A percentile compares a stretch with the other conserved stretches of the same genome.
These are phyloP conservation scores for Saccharomyces kudriavzevii DNA, from an alignment of 805 yeast species.

Conservation along the genomic window DNA sequence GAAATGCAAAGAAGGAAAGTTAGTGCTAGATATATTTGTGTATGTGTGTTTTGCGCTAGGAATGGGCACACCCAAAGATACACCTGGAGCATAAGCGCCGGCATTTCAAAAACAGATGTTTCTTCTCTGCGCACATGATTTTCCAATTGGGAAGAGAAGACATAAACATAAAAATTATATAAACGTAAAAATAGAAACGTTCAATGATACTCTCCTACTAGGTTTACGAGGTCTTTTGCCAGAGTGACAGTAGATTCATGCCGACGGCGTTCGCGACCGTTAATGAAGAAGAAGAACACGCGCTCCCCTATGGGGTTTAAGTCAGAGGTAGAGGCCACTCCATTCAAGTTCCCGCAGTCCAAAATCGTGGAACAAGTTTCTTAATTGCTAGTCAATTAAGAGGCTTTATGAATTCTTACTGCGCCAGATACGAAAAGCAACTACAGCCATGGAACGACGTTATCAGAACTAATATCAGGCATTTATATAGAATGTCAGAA, in stretches of 20 bases:
- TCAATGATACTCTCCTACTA: slow-evolving; percentile 26
- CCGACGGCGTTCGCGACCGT: slow-evolving; percentile 70
- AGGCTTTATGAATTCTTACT: slow-evolving; percentile 52
- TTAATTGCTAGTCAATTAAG: slow-evolving; percentile 58
- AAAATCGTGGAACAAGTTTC: slow-evolving; percentile 41
- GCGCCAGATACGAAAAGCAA: slow-evolving; percentile 18
- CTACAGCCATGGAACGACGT: slow-evolving; percentile 40
- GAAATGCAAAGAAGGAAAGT: slow-evolving; percentile 35
- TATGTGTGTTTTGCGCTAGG: neutral
- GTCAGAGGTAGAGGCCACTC: slow-evolving; percentile 48
- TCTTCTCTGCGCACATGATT: neutral
- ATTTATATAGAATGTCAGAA: slow-evolving; percentile 35
- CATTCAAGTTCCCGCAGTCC: slow-evolving; percentile 47
- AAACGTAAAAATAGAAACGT: slow-evolving; percentile 10
- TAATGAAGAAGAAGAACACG: slow-evolving; percentile 52
- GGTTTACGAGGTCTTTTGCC: slow-evolving; percentile 48
- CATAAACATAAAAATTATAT: too few species aligned
- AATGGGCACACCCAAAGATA: too few species aligned
- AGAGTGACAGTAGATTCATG: slow-evolving; percentile 65
- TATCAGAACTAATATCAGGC: slow-evolving; percentile 35
- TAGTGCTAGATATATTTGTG: neutral
- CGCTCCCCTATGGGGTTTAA: slow-evolving; percentile 51
- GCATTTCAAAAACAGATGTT: too few species aligned
- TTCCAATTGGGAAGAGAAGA: neutral
- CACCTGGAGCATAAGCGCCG: too few species aligned